These are phyloP conservation scores for Talaromyces wortmannii DNA, from an alignment of 495 filamentous ascomycete genomes.

Conservation along the genomic window DNA sequence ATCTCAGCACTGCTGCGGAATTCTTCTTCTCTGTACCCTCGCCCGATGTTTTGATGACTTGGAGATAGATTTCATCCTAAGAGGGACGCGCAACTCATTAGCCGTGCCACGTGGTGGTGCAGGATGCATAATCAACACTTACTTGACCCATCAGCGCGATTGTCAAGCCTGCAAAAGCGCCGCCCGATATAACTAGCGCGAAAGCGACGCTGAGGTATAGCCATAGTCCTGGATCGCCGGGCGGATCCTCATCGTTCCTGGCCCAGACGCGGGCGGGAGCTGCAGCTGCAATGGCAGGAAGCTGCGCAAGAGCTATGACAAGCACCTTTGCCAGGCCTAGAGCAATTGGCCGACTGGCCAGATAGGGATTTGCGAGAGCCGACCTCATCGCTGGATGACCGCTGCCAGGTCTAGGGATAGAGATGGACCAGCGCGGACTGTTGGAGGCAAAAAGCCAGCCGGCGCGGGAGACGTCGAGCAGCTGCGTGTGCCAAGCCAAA, in stretches of 20 bases:
- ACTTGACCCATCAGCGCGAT: conserved; percentile 69
- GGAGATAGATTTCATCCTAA: conserved; percentile 93
- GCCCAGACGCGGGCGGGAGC: conserved; percentile 11
- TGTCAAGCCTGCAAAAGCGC: conserved; percentile 93
- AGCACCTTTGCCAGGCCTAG: conserved; percentile 43
- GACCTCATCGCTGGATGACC: neutral
- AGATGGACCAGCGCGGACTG: neutral
- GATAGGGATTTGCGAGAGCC: conserved; percentile 15
- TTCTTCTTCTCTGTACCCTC: conserved; percentile 75
- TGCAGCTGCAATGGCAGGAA: conserved; percentile 37
- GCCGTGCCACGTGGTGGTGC: neutral
- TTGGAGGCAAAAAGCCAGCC: neutral
- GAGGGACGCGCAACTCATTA: neutral
- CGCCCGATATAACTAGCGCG: conserved; percentile 63
- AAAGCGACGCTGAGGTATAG: conserved; percentile 62
- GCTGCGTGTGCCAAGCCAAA: neutral
- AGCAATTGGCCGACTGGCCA: conserved; percentile 34
- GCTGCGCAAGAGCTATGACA: conserved; percentile 32
- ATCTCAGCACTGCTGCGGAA: conserved; percentile 69
- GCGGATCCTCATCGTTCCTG: conserved; percentile 24
- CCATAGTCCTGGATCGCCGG: conserved; percentile 57
- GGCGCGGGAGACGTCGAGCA: neutral
- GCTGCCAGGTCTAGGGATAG: neutral
- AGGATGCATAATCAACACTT: neutral
- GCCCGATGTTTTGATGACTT: conserved; percentile 83